phyloP scores from a whole-genome alignment of 176 grass and related monocot species.

The Canna indica region DNA sequence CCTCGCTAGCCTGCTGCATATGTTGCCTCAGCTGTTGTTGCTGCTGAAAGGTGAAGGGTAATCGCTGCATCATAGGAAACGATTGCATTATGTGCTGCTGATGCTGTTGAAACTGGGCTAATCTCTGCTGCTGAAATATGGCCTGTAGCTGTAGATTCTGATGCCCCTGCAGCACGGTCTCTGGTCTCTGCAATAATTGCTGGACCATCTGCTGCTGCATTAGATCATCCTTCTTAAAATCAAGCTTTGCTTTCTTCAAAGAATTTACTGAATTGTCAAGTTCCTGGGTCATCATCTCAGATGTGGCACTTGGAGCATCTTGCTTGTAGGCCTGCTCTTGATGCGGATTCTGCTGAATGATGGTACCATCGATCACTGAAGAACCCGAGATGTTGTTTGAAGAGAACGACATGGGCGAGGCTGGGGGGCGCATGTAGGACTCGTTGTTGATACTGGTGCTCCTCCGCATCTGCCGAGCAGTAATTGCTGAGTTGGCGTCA shows the following conservation, averaged over 20 bases:
- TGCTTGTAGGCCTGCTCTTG: constrained; percentile 63
- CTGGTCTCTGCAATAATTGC: constrained; percentile 45
- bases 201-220: constrained; percentile 60
- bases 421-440: constrained; percentile 75
- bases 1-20: constrained; percentile 37
- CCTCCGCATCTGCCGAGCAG: constrained; percentile 56
- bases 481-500: constrained; percentile 68
- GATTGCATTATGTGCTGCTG: constrained; percentile 51
- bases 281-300: constrained; percentile 37
- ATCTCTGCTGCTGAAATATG: constrained; percentile 62
- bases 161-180: constrained; percentile 41
- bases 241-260: constrained; percentile 66
- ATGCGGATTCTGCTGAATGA: constrained; percentile 62
- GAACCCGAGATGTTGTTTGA: constrained; percentile 89
- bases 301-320: constrained; percentile 68
- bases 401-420: constrained; percentile 91
- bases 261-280: constrained; percentile 25
- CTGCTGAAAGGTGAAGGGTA: constrained; percentile 35
- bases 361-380: constrained; percentile 72
- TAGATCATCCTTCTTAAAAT: constrained; percentile 54
- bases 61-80: constrained; percentile 46
- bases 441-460: constrained; percentile 73
- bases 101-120: constrained; percentile 39
- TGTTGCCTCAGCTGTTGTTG: constrained; percentile 65
- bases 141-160: constrained; percentile 73